Percentiles rank a stretch among this genome's conserved stretches.
phyloP scores from a whole-genome alignment of 441 rosid species.

The Adansonia madagascariensis region DNA sequence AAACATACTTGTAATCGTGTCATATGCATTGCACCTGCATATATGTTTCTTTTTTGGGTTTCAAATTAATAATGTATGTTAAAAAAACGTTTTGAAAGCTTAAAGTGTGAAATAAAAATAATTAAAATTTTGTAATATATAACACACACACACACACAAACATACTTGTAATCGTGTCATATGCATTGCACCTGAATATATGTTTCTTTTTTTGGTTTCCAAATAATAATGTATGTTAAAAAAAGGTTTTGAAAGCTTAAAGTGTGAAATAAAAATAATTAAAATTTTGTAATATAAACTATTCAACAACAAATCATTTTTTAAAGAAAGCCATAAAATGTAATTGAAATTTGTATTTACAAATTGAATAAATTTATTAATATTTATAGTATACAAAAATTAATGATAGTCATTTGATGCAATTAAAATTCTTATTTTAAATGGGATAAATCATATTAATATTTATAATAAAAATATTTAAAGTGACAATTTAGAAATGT shows the following conservation, averaged over 20 bases:
- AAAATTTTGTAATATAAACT: neutral
- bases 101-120: neutral
- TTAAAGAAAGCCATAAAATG: neutral
- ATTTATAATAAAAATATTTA: neutral
- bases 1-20: neutral
- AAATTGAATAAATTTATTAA: neutral
- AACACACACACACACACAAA: neutral
- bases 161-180: neutral
- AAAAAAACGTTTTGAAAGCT: neutral
- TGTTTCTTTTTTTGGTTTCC: neutral
- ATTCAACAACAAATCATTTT: no score
- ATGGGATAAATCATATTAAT: neutral
- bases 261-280: neutral
- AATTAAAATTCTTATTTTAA: neutral
- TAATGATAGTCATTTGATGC: neutral
- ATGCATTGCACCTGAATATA: neutral
- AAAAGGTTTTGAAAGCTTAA: neutral
- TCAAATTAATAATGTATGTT: neutral
- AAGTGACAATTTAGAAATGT: neutral
- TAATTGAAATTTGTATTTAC: neutral
- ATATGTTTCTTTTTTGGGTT: neutral
- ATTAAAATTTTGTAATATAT: neutral
- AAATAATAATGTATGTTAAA: neutral
- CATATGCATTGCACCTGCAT: neutral
- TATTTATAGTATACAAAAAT: neutral